A percentile compares a stretch with the other conserved stretches of the same genome.
Evolutionary conservation across 371 early-diverging fungal species (phyloP).

Genomic region (Lichtheimia ornata): DNA sequence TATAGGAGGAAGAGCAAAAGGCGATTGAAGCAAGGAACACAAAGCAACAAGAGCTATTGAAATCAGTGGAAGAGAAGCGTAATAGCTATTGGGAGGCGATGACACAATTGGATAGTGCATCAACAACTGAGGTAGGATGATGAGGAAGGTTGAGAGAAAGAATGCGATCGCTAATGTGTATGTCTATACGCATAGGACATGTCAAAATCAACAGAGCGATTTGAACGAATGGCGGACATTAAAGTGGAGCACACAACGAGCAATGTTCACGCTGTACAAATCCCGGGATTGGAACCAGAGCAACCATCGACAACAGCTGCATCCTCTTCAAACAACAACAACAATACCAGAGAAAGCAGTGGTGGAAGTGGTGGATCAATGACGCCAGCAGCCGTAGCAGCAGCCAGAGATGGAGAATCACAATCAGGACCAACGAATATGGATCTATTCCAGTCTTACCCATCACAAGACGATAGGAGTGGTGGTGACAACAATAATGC

Average conservation of each 20-base stretch:
- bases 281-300: slow-evolving; percentile 39
- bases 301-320: slow-evolving; percentile 1
- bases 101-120: slow-evolving; percentile 42
- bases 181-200: slow-evolving; percentile 21
- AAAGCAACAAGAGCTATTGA: slow-evolving; percentile 37
- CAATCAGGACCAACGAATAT: slow-evolving; percentile 4
- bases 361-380: slow-evolving; percentile 1
- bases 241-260: slow-evolving; percentile 28
- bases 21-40: slow-evolving; percentile 28
- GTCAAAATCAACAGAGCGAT: slow-evolving; percentile 11
- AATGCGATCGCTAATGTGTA: not conserved
- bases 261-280: slow-evolving; percentile 18
- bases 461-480: slow-evolving; percentile 1
- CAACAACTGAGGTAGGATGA: slow-evolving; percentile 23
- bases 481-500: not conserved
- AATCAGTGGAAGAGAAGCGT: slow-evolving; percentile 37
- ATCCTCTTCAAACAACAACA: slow-evolving; percentile 2
- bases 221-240: slow-evolving; percentile 22
- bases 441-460: slow-evolving; percentile 4
- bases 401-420: slow-evolving; percentile 1
- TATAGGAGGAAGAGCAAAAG: slow-evolving; percentile 33
- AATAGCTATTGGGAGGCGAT: slow-evolving; percentile 40
- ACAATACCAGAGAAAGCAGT: not conserved
- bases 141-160: not conserved
- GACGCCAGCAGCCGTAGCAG: slow-evolving; percentile 6